Percentiles rank a stretch among this genome's conserved stretches.
These are phyloP conservation scores for Vachellia pachyceras DNA, from an alignment of 306 rosid species.

Conservation along the genomic window DNA sequence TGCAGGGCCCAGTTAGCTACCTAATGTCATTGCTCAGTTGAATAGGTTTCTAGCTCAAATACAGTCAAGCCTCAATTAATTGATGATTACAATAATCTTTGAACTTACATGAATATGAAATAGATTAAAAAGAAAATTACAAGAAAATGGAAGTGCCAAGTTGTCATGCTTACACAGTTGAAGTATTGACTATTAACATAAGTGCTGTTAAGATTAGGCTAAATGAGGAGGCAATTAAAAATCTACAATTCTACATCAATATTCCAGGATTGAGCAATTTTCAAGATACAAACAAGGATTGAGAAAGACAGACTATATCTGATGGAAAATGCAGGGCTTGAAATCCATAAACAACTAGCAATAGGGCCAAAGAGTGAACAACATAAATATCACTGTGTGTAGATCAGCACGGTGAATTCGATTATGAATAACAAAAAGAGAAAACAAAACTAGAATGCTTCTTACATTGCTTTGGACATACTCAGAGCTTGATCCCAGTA, in stretches of 20 bases:
- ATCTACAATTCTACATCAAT: neutral
- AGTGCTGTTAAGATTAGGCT: slow-evolving; percentile 11
- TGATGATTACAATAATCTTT: neutral
- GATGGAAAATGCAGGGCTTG: neutral
- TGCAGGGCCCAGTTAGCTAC: neutral
- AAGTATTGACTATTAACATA: slow-evolving; percentile 9
- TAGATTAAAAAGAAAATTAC: neutral
- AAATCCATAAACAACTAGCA: slow-evolving; percentile 1
- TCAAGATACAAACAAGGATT: slow-evolving; percentile 5
- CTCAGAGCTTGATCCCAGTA: slow-evolving; percentile 82
- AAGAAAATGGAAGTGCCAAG: neutral
- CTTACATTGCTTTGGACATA: slow-evolving; percentile 91
- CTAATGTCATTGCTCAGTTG: neutral
- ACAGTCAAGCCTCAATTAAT: neutral
- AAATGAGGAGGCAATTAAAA: neutral
- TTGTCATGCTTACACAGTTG: neutral
- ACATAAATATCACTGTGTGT: slow-evolving; percentile 25
- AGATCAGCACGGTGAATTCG: slow-evolving; percentile 35
- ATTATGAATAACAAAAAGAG: neutral
- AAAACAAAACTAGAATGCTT: slow-evolving; percentile 34
- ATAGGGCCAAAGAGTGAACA: neutral
- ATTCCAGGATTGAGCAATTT: slow-evolving; percentile 17
- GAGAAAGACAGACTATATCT: neutral
- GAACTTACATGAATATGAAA: neutral
- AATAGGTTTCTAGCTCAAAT: neutral